Evolutionary conservation across 192 early-diverging fungal genomes (phyloP).

Genomic region (Coemansia sp.): DNA sequence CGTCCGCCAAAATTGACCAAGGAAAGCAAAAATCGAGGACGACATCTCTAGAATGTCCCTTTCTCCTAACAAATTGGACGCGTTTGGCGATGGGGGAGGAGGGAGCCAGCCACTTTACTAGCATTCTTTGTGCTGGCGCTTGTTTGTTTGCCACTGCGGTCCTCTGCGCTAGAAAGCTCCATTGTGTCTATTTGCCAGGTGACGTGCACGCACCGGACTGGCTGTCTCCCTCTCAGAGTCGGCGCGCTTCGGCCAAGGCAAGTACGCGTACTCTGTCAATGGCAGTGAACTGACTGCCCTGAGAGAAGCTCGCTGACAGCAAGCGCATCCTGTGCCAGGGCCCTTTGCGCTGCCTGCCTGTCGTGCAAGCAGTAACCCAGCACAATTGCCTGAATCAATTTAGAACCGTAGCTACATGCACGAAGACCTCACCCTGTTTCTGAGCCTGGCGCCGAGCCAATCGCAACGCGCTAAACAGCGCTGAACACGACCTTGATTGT

Average conservation of each 20-base stretch:
- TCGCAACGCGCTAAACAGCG: not conserved
- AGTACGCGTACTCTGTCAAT: not conserved
- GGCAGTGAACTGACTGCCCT: not conserved
- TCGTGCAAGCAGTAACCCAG: not conserved
- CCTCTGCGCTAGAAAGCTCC: not conserved
- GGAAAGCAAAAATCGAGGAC: constrained; percentile 1
- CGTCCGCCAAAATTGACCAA: not conserved
- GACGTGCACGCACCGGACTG: not conserved
- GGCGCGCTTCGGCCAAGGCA: not conserved
- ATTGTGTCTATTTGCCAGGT: not conserved
- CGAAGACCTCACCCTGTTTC: not conserved
- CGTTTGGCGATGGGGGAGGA: not conserved
- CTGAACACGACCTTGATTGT: not conserved
- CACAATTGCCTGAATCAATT: not conserved
- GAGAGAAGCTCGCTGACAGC: too few species aligned
- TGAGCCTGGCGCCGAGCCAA: not conserved
- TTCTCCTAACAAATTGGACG: not conserved
- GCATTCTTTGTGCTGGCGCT: constrained; percentile 8
- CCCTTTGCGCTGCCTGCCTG: not conserved
- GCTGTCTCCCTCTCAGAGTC: too few species aligned
- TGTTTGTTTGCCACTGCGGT: constrained; percentile 9
- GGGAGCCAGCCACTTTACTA: not conserved
- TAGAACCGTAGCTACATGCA: too few species aligned
- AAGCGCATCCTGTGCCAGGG: not conserved
- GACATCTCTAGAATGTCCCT: not conserved